phyloP scores from a whole-genome alignment of 2,329 filamentous ascomycete genomes.

The Beauveria varroae region DNA sequence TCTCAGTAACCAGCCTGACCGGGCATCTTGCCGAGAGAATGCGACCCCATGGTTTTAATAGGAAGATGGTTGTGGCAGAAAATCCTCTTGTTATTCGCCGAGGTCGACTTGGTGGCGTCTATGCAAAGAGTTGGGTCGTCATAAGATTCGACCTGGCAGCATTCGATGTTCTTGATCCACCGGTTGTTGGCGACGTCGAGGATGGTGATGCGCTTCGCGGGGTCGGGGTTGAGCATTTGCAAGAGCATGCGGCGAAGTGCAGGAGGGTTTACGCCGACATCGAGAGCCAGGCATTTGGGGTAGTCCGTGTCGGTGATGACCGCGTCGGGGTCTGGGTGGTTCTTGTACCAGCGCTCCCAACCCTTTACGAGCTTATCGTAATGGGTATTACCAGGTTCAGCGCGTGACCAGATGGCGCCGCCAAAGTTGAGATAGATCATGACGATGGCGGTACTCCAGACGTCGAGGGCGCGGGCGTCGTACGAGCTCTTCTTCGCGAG shows the following conservation, averaged over 20 bases:
- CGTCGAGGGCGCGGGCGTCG: slow-evolving; percentile 73
- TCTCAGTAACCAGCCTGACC: slow-evolving; percentile 46
- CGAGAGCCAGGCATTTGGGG: slow-evolving; percentile 58
- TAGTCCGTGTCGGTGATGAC: slow-evolving; percentile 51
- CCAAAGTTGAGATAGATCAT: slow-evolving; percentile 70
- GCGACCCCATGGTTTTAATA: slow-evolving; percentile 34
- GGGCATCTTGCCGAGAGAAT: slow-evolving; percentile 49
- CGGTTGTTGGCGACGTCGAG: slow-evolving; percentile 59
- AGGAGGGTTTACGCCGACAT: slow-evolving; percentile 57
- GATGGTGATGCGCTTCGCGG: slow-evolving; percentile 62
- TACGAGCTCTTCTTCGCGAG: slow-evolving; percentile 56
- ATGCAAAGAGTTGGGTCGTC: slow-evolving; percentile 55
- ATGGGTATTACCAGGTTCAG: slow-evolving; percentile 46
- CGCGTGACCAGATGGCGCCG: slow-evolving; percentile 67
- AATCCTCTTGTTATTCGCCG: slow-evolving; percentile 40
- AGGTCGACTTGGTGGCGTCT: slow-evolving; percentile 52
- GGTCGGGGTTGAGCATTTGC: slow-evolving; percentile 77
- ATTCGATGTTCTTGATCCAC: slow-evolving; percentile 70
- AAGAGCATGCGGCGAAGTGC: slow-evolving; percentile 64
- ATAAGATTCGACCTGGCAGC: slow-evolving; percentile 67
- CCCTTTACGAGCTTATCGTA: slow-evolving; percentile 59
- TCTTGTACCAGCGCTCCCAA: slow-evolving; percentile 61
- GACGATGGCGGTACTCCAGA: slow-evolving; percentile 80
- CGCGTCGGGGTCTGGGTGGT: slow-evolving; percentile 35
- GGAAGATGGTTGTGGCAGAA: slow-evolving; percentile 54